Evolutionary conservation across 2,329 filamentous ascomycete genomes (phyloP), one percentile per base, ranked within the genome.

Genomic region (Botrytis byssoidea): DNA sequence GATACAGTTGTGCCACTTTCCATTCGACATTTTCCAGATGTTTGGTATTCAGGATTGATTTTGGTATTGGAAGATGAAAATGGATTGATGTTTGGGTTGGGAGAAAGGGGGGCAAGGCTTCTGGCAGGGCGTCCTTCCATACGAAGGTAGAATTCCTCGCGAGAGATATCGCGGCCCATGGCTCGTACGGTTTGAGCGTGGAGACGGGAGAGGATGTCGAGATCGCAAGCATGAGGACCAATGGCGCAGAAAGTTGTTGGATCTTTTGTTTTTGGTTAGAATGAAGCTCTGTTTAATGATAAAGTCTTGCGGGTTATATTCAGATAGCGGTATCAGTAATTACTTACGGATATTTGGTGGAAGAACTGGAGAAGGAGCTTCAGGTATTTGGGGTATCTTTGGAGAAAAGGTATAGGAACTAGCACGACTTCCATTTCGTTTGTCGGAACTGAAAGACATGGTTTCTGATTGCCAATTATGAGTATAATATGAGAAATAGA

Each of bases 231-330:
- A 46, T 44, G 61, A 29, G 61, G 25, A 16, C 70, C 70, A 44
- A 72, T 72, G n/a, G 70, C 70, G 9, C 70, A 72, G 20, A 72
- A 65, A 16, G 70, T 72, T 29, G 70, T 72, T 12, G 70, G 60
- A 35, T 72, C 70, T 72, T n/a, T 14, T 12, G 5, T 16, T 9
- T 29, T 42, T 32, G 20, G 9, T 68, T 18, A 68, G 66, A 18
- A 42, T 22, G 9, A 18, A 16, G 29, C 9, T 51, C 29, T 12
- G 32, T 35, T 65, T 3, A 3, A 57, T 0, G 9, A 40, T 16
- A n/a, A 9, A 1, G 10, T 20, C 14, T 2, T 22, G 16, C 0
- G 7, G 8, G 4, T 3, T 20, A 10, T 29, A 4, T 40, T 25
- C 16, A 40, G 35, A 22, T 2, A 3, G 3, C 14, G 16, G 3